Evolutionary conservation across 2,329 filamentous ascomycete genomes (phyloP), one percentile per base, ranked within the genome.

Genomic region (Verticillium longisporum): DNA sequence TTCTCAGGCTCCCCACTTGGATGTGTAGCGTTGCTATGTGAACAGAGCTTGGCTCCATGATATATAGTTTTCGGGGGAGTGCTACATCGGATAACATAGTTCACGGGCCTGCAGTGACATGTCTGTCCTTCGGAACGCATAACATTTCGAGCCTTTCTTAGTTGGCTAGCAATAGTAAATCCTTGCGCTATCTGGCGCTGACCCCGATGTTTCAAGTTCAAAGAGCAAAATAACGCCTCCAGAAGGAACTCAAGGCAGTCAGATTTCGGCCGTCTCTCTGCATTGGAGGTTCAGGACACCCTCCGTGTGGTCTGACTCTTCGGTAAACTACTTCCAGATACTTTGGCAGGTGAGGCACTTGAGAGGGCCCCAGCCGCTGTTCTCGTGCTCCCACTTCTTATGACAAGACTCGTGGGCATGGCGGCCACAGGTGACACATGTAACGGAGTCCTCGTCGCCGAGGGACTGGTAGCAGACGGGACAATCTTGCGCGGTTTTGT

Each of bases 341-440:
- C 33, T 37, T 14, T 59, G 45, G 34, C 63, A 63, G 32, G 58
- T 58, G 32, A 55, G 21, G 21, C 63, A 63, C 14, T 45, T 55
- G 55, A 57, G 31, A 15, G 41, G 41, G n/a, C 45, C 57, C 61
- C 57, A 63, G 18, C 57, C 55, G 5, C 41, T 56, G 2, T 34
- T 15, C 26, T 63, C 34, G 6, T 38, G 15, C 41, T 50, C 36
- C 36, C 56, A 65, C 4, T 41, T 33, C 18, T 18, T 14, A 57
- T 62, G 62, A 59, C 63, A 64, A 13, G n/a, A 21, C 11, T 45
- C 38, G 31, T 65, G 63, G 11, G 56, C 50, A 15, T 62, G 57
- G 18, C 61, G 56, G 21, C 63, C 63, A 21, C 63, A 64, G 13
- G 37, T 61, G 13, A 5, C 63, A 60, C 63, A 61, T 31, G 56